Evolutionary conservation across 2,329 filamentous ascomycete genomes (phyloP).

Genomic region (Trichoderma asperellum): DNA sequence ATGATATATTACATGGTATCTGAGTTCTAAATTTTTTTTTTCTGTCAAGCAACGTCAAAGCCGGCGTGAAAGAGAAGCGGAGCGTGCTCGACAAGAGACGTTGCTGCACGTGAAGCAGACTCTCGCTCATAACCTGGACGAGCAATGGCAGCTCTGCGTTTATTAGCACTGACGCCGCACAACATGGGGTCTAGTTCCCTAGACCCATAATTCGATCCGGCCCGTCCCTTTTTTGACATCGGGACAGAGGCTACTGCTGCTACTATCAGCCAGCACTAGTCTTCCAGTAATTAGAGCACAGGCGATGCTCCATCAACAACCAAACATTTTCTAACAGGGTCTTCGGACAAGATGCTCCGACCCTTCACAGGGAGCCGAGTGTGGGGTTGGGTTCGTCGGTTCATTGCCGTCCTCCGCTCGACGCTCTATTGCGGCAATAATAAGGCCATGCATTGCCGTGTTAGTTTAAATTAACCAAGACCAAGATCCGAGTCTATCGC

Average conservation of each 20-base stretch:
- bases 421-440: not conserved
- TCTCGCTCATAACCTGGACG: not conserved
- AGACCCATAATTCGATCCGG: slow-evolving; percentile 12
- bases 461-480: not conserved
- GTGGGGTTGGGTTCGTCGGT: not conserved
- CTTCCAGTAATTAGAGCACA: not conserved
- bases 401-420: not conserved
- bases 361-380: not conserved
- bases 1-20: not conserved
- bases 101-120: not conserved
- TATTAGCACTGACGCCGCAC: not conserved
- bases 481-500: not conserved
- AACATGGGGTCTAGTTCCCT: not conserved
- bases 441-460: not conserved
- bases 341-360: not conserved
- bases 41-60: no score
- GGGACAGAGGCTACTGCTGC: not conserved
- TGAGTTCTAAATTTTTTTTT: not conserved
- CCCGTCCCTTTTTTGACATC: not conserved
- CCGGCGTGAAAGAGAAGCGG: not conserved
- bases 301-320: not conserved
- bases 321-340: not conserved
- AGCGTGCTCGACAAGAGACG: not conserved
- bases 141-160: not conserved
- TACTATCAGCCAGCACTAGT: not conserved